Evolutionary conservation across 2,329 filamentous ascomycete genomes (phyloP), one percentile per base, ranked within the genome.

Genomic region (Paecilomyces sp.): DNA sequence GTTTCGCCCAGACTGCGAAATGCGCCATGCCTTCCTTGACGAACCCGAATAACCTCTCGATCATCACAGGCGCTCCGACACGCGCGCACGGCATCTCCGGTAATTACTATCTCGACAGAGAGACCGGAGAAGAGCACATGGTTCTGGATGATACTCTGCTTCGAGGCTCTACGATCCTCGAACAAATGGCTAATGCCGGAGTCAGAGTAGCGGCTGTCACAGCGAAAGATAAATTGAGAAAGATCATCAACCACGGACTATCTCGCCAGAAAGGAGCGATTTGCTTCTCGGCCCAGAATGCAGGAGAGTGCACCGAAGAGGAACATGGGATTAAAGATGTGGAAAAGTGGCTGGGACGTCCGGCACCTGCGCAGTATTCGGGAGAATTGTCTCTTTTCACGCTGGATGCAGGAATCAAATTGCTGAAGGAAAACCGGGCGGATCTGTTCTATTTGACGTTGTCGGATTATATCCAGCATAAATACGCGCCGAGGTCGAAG

Each of bases 41-140:
- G 11, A 79, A 79, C 58, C 74, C 77, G 3, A 79, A 79, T 67
- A 79, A 79, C 58, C 69, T 77, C 3, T 77, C 74, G 56, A 79
- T 79, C 58, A 77, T 79, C 64, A 79, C 77, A 1, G 76, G 77
- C 3, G 69, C 67, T 9, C 75, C 77, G 1, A 70, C 77, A 0
- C 60, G 69, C 3, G 66, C 72, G 8, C 77, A 80, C 55, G 77
- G 77, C 25, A 77, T 79, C 54, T 68, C 75, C 2, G 77, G 76
- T 0, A 79, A 80, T 61, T 80, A 73, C 65, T 80, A 74, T 61
- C 69, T 79, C 3, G 77, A 80, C 63, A 65, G 64, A 11, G 62
- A 66, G 18, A 77, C 75, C 1, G 71, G 72, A 13, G 63, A 77
- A 59, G 75, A 77, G 60, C 67, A 67, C 31, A 79, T 79, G 77